These are phyloP conservation scores for Gossypium schwendimanii DNA, from an alignment of 441 rosid genomes.

Conservation along the genomic window DNA sequence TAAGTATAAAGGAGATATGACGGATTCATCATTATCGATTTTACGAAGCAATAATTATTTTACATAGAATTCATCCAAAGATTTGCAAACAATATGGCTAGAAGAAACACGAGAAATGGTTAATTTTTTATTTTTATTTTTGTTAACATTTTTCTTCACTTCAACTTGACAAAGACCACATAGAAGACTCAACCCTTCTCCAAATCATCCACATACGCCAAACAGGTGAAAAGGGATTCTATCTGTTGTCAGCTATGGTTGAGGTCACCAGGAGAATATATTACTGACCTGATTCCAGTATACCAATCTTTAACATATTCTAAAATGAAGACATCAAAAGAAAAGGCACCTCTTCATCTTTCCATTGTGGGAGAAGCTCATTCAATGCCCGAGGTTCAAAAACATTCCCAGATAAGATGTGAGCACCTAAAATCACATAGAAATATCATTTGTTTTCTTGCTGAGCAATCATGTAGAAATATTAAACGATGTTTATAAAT, in stretches of 20 bases:
- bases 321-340: not conserved
- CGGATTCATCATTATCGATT: not conserved
- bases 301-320: not conserved
- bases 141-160: not conserved
- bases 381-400: conserved; percentile 83
- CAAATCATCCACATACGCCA: not conserved
- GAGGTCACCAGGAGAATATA: not conserved
- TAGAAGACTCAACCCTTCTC: not conserved
- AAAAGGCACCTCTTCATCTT: conserved; percentile 62
- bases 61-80: not conserved
- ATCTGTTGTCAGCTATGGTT: not conserved
- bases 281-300: not conserved
- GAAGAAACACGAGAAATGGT: not conserved
- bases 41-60: conserved; percentile 4
- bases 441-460: not conserved
- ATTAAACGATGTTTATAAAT: conserved; percentile 2
- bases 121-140: no score
- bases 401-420: conserved; percentile 82
- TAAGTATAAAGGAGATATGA: not conserved
- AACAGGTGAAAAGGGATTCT: not conserved
- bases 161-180: not conserved
- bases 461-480: not conserved
- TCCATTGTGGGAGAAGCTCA: conserved; percentile 92
- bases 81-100: not conserved
- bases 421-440: conserved; percentile 56